phyloP scores from a whole-genome alignment of 2,329 filamentous ascomycete species.

The Mariannaea sp. region DNA sequence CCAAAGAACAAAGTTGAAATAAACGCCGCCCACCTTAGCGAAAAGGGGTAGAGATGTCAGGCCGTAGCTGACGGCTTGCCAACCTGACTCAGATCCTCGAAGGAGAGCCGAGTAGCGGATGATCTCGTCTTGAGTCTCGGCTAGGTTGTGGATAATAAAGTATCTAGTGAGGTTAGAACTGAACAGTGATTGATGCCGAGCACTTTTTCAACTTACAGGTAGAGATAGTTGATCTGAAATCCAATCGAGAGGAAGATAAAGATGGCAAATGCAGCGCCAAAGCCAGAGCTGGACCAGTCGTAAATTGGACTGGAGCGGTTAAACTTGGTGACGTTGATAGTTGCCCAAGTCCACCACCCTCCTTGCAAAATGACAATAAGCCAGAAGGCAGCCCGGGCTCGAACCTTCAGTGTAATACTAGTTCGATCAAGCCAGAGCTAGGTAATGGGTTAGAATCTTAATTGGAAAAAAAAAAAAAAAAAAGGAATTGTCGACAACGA shows the following conservation, averaged over 20 bases:
- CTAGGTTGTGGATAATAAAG: conserved; percentile 71
- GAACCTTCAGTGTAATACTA: conserved; percentile 55
- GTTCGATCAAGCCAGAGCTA: conserved; percentile 64
- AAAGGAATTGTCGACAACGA: conserved; percentile 23
- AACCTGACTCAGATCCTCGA: conserved; percentile 72
- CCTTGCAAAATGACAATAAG: conserved; percentile 63
- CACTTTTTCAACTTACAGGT: conserved; percentile 54
- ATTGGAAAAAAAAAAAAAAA: neutral
- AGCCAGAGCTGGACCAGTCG: conserved; percentile 68
- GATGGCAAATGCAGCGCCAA: conserved; percentile 68
- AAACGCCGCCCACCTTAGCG: conserved; percentile 67
- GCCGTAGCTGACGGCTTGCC: conserved; percentile 75
- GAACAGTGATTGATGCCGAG: no score
- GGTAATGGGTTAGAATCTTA: neutral
- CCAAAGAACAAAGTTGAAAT: conserved; percentile 74
- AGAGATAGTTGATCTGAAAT: conserved; percentile 77
- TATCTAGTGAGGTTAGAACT: conserved; percentile 51
- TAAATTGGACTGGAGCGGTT: conserved; percentile 60
- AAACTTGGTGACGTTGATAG: conserved; percentile 66
- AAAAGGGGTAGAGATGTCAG: conserved; percentile 65
- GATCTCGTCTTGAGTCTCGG: conserved; percentile 64
- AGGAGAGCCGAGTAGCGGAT: conserved; percentile 71
- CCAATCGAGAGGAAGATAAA: conserved; percentile 70
- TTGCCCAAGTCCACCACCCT: conserved; percentile 75
- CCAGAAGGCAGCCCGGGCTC: conserved; percentile 61